A percentile compares a stretch with the other conserved stretches of the same genome.
These are phyloP conservation scores for Rhipidocladum racemiflorum DNA, from an alignment of 176 grass and related monocot species.

Conservation along the genomic window DNA sequence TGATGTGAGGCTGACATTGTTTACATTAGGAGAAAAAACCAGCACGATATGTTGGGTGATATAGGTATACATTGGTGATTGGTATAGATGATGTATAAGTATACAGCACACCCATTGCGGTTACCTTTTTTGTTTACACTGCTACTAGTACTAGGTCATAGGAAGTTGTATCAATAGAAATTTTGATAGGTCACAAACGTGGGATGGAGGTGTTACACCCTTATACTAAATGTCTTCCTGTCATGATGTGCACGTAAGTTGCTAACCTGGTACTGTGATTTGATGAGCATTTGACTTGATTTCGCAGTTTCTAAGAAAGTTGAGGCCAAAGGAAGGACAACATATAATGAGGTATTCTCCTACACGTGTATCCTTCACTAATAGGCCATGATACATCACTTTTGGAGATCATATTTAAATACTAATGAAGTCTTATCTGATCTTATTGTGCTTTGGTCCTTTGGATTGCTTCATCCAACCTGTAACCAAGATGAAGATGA, in stretches of 20 bases:
- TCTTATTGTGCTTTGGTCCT: not conserved
- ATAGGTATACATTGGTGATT: not conserved
- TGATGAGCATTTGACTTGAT: constrained; percentile 19
- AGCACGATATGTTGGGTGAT: constrained; percentile 25
- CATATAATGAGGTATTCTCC: constrained; percentile 79
- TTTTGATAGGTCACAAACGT: not conserved
- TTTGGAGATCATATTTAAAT: not conserved
- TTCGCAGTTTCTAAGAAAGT: constrained; percentile 93
- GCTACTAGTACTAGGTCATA: constrained; percentile 4
- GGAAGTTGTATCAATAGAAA: constrained; percentile 1
- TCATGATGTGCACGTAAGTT: constrained; percentile 4
- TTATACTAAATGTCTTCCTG: constrained; percentile 8
- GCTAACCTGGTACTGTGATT: constrained; percentile 10
- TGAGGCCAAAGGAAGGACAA: constrained; percentile 85
- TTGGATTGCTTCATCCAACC: not conserved
- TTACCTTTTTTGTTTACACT: constrained; percentile 10
- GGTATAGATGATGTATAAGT: constrained; percentile 6
- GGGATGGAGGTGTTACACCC: not conserved
- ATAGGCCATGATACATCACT: constrained; percentile 9
- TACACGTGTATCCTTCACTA: constrained; percentile 4
- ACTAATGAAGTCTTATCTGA: not conserved
- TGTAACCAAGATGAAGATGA: not conserved
- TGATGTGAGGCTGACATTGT: not conserved
- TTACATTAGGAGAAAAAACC: not conserved
- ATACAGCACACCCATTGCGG: not conserved